Evolutionary conservation across 345 rosid species (phyloP), one percentile per base, ranked within the genome.

Genomic region (Carallia pectinifolia): DNA sequence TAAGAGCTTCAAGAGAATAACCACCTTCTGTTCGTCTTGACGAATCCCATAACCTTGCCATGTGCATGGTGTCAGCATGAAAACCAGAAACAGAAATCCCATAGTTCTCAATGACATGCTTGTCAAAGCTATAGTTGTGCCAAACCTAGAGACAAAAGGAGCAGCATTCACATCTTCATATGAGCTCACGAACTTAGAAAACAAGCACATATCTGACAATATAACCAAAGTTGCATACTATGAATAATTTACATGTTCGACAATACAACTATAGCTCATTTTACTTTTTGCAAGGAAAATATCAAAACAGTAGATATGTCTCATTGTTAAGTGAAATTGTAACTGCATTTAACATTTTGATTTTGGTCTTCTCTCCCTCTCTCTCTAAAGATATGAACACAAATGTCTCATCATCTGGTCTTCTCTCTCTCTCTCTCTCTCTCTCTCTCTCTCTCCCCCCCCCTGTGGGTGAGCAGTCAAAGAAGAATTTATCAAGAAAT

Each of bases 51-150:
- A 92, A 76, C 27, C 97, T 84, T 55, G 99, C 99, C 99, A 95
- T 92, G 86, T 92, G 99, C 93, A 95, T 90, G 67, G 99, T 95
- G 74, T 95, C 99, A 6, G 96, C 99, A 77, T 90, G 88, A 82
- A 95, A 95, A 48, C 99, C 99, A 80, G 85, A 79, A 70, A 95
- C 76, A 77, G 85, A 76, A 66, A 95, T 63, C 50, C 89, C 93
- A 70, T 92, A 89, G 53, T 95, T 95, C 81, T 87, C 83, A 60
- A 95, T 75, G 52, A 92, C 84, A 75, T 95, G 99, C 68, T 79
- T 86, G 77, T 95, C 99, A 55, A 95, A 95, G 85, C 97, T 92
- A 74, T 95, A 95, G 77, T 95, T 95, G 82, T 95, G 99, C 97
- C 99, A 95, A 23, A 95, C 99, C 99, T 95, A 66, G 71, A 72